Conservation (phyloP, 1,284 basidiomycete species). For the Testicularia cyperi region DNA sequence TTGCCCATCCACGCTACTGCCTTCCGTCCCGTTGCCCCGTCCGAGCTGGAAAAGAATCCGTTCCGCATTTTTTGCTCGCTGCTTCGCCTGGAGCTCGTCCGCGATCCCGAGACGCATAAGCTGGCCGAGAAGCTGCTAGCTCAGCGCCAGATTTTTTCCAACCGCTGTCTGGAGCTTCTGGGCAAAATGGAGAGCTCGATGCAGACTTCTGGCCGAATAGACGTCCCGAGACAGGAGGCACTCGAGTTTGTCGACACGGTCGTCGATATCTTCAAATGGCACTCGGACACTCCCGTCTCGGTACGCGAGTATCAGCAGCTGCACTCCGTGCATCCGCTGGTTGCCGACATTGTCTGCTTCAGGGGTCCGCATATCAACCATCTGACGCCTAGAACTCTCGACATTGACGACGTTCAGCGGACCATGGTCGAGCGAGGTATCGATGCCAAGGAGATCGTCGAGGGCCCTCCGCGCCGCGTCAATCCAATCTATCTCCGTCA, state of each 20-base stretch:
- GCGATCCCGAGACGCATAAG: slow-evolving; percentile 42
- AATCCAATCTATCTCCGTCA: slow-evolving; percentile 62
- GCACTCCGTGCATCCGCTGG: slow-evolving; percentile 57
- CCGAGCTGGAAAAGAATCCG: slow-evolving; percentile 59
- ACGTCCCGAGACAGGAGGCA: slow-evolving; percentile 3
- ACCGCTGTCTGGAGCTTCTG: slow-evolving; percentile 52
- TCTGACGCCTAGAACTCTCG: slow-evolving; percentile 62
- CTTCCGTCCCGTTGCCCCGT: slow-evolving; percentile 59
- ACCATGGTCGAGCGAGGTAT: slow-evolving; percentile 60
- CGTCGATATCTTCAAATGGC: slow-evolving; percentile 62
- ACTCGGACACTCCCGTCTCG: slow-evolving; percentile 58
- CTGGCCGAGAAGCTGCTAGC: slow-evolving; percentile 53
- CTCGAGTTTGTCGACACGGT: slow-evolving; percentile 58
- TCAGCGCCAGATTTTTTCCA: slow-evolving; percentile 60
- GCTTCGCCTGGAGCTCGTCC: slow-evolving; percentile 60
- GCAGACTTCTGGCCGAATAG: slow-evolving; percentile 1
- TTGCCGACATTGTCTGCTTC: slow-evolving; percentile 62
- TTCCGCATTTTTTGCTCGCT: slow-evolving; percentile 62
- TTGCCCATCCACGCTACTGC: slow-evolving; percentile 63
- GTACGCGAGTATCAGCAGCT: slow-evolving; percentile 57
- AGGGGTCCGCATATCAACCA: slow-evolving; percentile 63
- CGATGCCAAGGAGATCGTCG: slow-evolving; percentile 62
- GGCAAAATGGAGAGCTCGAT: slow-evolving; percentile 53
- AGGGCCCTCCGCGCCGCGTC: slow-evolving; percentile 59
- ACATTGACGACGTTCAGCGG: slow-evolving; percentile 62